phyloP scores from a whole-genome alignment of 2,329 filamentous ascomycete genomes.

The Acrodontium crateriforme region DNA sequence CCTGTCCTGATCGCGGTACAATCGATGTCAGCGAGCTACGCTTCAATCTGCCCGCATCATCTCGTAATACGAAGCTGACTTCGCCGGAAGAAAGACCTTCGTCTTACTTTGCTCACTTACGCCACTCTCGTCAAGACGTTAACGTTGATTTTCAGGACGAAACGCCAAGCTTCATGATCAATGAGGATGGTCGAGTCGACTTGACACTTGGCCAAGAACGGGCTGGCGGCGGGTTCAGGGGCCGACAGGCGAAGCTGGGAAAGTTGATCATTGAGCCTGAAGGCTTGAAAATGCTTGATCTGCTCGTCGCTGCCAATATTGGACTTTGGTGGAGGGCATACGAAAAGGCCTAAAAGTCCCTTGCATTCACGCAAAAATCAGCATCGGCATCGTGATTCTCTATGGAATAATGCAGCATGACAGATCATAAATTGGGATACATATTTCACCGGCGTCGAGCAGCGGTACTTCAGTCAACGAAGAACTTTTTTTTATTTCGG shows the following conservation, averaged over 20 bases:
- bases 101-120: constrained; percentile 7
- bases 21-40: constrained; percentile 65
- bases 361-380: background rate
- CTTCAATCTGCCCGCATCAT: constrained; percentile 65
- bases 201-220: constrained; percentile 66
- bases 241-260: constrained; percentile 80
- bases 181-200: constrained; percentile 42
- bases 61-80: constrained; percentile 14
- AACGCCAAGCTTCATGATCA: constrained; percentile 11
- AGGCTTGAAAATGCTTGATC: constrained; percentile 87
- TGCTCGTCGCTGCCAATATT: constrained; percentile 82
- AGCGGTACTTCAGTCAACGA: no score
- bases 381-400: constrained; percentile 1
- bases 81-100: constrained; percentile 19
- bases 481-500: no score
- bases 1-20: constrained; percentile 10
- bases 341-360: constrained; percentile 37
- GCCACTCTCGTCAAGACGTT: background rate
- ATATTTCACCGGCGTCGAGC: no score
- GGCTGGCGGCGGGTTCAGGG: constrained; percentile 73
- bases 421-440: no score
- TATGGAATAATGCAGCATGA: no score
- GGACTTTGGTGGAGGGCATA: constrained; percentile 89
- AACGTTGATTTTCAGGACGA: constrained; percentile 4
- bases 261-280: constrained; percentile 85